Base-by-base conservation (phyloP, 345 rosid species). In the Sonneratia alba region DNA sequence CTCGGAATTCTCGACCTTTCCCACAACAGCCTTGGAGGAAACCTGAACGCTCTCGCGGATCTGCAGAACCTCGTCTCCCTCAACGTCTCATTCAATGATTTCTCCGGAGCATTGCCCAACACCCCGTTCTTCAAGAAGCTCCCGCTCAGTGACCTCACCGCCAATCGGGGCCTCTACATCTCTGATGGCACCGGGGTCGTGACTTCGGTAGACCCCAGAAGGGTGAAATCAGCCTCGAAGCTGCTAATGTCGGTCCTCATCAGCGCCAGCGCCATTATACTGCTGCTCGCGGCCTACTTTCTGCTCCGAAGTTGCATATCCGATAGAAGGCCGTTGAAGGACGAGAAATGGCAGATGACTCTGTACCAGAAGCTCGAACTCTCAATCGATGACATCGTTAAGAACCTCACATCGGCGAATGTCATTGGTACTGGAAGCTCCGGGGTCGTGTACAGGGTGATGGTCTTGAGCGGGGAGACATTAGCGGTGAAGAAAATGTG, bases 351-450 rank as follows among this genome's bases (percentile, higher is more conserved):
- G 97, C 89, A 88, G 76, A 86, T 91, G 73, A 87, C 88, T 14
- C 81, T 91, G 36, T 94, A 87, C 77, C 97, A 94, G 74, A 94
- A 94, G 77, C 88, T 91, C 2, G 95, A 90, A 6, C 87, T 91
- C 79, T 87, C 97, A 0, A 78, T 91, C 21, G 93, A 87, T 65
- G 96, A 90, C 73, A 78, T 90, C 48, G 80, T 92, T 18, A 76
- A 71, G 48, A 82, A 87, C 65, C 79, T 94, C 37, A 88, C 88
- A 22, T 88, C 97, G 7, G 79, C 93, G 0, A 94, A 91, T 75
- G 97, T 94, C 63, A 91, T 94, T 40, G 98, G 98, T 68, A 94
- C 96, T 0, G 98, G 98, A 56, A 90, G 98, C 86, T 94, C 98
- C 1, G 98, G 98, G 47, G 97, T 94, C 2, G 98, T 94, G 0